Evolutionary conservation across 257 asterid species (phyloP).

Genomic region (Jaltomata sinuosa): DNA sequence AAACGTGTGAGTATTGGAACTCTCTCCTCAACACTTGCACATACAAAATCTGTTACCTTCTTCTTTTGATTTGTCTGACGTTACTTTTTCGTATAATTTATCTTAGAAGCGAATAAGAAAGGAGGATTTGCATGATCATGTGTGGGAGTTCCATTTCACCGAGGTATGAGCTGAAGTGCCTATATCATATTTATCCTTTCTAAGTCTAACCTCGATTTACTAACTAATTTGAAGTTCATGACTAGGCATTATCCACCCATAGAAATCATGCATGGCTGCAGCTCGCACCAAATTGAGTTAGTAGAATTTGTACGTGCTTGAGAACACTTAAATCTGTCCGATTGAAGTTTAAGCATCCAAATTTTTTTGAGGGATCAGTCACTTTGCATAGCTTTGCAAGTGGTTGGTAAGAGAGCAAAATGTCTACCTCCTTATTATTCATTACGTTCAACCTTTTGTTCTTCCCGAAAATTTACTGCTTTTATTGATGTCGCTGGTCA

Average conservation of each 20-base stretch:
- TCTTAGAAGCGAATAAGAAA: constrained; percentile 56
- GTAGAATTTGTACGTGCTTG: neutral
- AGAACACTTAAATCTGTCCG: neutral
- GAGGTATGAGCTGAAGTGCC: constrained; percentile 32
- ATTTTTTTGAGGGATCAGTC: neutral
- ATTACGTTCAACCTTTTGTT: neutral
- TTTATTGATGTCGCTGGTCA: neutral
- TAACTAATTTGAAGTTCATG: neutral
- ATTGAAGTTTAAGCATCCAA: neutral
- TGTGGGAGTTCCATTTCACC: constrained; percentile 67
- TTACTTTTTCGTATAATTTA: neutral
- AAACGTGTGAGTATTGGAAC: constrained; percentile 45
- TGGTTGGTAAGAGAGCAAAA: neutral
- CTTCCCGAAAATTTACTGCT: neutral
- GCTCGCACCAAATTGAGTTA: neutral
- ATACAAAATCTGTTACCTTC: neutral
- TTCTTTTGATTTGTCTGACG: neutral
- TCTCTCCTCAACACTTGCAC: neutral
- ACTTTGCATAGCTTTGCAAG: neutral
- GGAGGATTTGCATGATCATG: constrained; percentile 66
- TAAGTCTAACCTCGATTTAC: neutral
- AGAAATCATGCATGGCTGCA: neutral
- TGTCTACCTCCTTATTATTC: neutral
- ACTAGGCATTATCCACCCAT: neutral
- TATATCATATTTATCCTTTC: neutral